These are phyloP conservation scores for Solanum hybrid DNA, from an alignment of 305 asterid genomes.

Conservation along the genomic window DNA sequence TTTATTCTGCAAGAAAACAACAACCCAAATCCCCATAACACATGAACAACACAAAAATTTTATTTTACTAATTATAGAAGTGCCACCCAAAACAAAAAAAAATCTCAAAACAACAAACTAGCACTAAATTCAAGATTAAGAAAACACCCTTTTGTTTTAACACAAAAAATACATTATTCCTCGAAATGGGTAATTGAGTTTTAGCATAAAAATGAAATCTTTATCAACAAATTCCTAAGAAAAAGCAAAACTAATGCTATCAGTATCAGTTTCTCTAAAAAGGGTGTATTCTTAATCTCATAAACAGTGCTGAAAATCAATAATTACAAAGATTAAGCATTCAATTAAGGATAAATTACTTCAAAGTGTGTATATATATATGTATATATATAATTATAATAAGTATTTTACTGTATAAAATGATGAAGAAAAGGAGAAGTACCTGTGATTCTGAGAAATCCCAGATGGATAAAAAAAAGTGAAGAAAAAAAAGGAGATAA, in stretches of 20 bases:
- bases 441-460: background rate
- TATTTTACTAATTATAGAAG: background rate
- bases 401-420: background rate
- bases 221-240: background rate
- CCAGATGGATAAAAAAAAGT: background rate
- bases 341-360: background rate
- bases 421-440: background rate
- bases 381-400: background rate
- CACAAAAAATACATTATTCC: background rate
- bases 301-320: background rate
- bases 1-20: conserved; percentile 23
- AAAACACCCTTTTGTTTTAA: background rate
- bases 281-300: background rate
- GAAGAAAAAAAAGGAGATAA: background rate
- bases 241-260: background rate
- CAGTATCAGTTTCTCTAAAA: background rate
- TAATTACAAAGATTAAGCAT: background rate
- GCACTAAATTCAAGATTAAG: background rate
- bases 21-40: conserved; percentile 11
- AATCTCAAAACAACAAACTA: background rate
- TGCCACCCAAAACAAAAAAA: background rate
- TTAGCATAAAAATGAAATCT: background rate
- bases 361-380: background rate
- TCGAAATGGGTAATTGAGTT: background rate
- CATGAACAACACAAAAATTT: conserved; percentile 11